A percentile compares a stretch with the other conserved stretches of the same genome.
phyloP scores from a whole-genome alignment of 306 rosid species.

The Dalbergia cochinchinensis region DNA sequence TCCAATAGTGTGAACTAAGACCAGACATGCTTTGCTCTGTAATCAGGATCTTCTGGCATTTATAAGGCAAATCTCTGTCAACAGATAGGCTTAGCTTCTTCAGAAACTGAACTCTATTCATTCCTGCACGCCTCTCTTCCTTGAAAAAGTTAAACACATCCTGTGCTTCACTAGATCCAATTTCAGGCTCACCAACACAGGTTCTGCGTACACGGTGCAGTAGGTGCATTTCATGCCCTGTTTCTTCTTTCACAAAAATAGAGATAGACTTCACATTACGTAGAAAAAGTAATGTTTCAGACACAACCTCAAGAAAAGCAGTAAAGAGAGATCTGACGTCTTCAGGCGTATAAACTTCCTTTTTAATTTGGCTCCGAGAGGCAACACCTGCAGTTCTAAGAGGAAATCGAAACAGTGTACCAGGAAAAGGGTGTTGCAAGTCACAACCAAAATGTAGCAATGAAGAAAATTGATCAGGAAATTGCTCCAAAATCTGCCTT shows the following conservation, averaged over 20 bases:
- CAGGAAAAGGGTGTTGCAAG: conserved; percentile 88
- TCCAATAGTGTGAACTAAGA: conserved; percentile 78
- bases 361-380: conserved; percentile 93
- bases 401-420: conserved; percentile 94
- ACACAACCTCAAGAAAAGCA: conserved; percentile 84
- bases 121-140: conserved; percentile 61
- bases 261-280: conserved; percentile 83
- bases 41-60: conserved; percentile 75
- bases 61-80: conserved; percentile 73
- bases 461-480: conserved; percentile 97
- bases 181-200: conserved; percentile 70
- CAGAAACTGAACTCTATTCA: conserved; percentile 80
- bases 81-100: conserved; percentile 71
- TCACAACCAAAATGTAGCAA: conserved; percentile 94
- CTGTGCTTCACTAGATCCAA: conserved; percentile 62
- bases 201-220: conserved; percentile 76
- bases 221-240: conserved; percentile 82
- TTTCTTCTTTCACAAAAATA: conserved; percentile 85
- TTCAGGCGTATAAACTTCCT: conserved; percentile 87
- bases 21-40: conserved; percentile 67
- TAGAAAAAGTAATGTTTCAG: conserved; percentile 88
- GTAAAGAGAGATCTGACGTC: conserved; percentile 81
- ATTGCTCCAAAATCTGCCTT: conserved; percentile 87
- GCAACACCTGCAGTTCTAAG: conserved; percentile 86
- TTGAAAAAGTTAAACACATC: conserved; percentile 73